Evolutionary conservation across 2,329 filamentous ascomycete genomes (phyloP).

Genomic region (Colletotrichum viniferum): DNA sequence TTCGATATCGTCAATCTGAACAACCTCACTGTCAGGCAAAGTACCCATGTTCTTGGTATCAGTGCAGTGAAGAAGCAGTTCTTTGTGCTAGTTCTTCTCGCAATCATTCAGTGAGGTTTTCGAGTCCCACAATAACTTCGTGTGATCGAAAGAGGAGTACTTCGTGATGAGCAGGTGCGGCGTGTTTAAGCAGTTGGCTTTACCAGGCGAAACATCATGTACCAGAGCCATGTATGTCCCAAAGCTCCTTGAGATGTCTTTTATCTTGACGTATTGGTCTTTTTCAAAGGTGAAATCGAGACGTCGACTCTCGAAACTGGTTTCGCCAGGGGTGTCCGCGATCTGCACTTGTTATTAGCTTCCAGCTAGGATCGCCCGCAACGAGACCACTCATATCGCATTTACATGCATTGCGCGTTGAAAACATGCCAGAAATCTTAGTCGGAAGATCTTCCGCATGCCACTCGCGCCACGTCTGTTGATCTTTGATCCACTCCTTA

Average conservation of each 20-base stretch:
- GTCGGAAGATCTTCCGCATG: not conserved
- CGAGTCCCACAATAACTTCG: rapidly evolving
- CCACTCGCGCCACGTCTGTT: not conserved
- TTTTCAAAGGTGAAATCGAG: not conserved
- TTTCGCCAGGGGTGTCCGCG: not conserved
- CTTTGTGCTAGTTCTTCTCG: not conserved
- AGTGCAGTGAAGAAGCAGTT: not conserved
- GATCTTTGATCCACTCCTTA: not conserved
- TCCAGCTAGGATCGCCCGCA: rapidly evolving
- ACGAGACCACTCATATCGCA: not conserved
- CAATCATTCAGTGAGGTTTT: rapidly evolving
- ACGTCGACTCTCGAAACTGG: not conserved
- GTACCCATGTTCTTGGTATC: not conserved
- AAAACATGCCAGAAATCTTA: not conserved
- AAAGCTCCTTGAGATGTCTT: rapidly evolving
- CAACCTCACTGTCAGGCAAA: not conserved
- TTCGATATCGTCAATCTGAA: not conserved
- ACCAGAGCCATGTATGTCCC: not conserved
- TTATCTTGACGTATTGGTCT: not conserved
- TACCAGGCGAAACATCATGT: not conserved
- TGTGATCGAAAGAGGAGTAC: not conserved
- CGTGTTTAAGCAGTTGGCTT: not conserved
- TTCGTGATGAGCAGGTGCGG: not conserved
- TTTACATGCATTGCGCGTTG: not conserved
- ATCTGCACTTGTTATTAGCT: not conserved